phyloP scores from a whole-genome alignment of 2,329 filamentous ascomycete species.

The Thielaviopsis populi region DNA sequence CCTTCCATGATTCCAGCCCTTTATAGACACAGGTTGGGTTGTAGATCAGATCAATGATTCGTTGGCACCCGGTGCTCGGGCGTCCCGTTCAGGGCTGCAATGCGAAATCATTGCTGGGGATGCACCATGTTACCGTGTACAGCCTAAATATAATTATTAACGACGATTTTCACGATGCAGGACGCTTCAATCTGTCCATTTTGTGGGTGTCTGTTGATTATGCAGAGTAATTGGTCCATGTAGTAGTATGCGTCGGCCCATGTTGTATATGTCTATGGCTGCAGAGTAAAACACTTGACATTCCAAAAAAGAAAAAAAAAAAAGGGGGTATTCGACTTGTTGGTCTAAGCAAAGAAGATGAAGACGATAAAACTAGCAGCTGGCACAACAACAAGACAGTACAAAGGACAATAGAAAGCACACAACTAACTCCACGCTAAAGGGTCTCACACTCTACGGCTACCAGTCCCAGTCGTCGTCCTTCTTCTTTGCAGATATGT shows the following conservation, averaged over 20 bases:
- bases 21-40: background rate
- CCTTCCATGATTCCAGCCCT: background rate
- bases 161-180: constrained; percentile 16
- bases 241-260: too few species aligned
- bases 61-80: background rate
- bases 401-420: background rate
- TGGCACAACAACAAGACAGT: background rate
- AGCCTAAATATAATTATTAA: constrained; percentile 17
- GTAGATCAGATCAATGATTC: background rate
- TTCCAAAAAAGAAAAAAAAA: background rate
- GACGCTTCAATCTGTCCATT: background rate
- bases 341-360: background rate
- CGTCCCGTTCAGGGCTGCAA: constrained; percentile 7
- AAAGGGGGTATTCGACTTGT: background rate
- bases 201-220: background rate
- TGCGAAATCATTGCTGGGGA: constrained; percentile 9
- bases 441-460: constrained; percentile 22
- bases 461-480: constrained; percentile 52
- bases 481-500: constrained; percentile 29
- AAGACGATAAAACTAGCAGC: background rate
- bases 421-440: background rate
- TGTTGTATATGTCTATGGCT: too few species aligned
- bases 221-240: too few species aligned
- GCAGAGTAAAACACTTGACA: too few species aligned
- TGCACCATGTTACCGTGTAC: background rate